phyloP scores from a whole-genome alignment of 306 rosid genomes.

The Quercus glauca region DNA sequence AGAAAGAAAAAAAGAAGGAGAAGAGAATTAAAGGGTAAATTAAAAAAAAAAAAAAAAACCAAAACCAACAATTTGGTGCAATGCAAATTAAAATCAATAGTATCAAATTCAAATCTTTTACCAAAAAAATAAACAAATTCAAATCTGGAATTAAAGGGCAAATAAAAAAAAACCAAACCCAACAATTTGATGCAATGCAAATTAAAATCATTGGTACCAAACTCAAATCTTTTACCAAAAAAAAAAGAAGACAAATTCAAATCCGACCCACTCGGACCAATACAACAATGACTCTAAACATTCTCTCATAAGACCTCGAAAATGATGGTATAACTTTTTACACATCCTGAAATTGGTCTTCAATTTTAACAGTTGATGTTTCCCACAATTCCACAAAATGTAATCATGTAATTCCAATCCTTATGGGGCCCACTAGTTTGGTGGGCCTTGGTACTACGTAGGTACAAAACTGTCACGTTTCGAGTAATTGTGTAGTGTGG shows the following conservation, averaged over 20 bases:
- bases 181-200: too few species aligned
- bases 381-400: background rate
- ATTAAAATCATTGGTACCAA: too few species aligned
- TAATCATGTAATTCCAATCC: background rate
- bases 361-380: background rate
- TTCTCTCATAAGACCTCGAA: background rate
- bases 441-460: background rate
- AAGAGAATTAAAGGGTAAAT: too few species aligned
- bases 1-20: background rate
- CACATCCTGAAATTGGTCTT: background rate
- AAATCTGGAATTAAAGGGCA: too few species aligned
- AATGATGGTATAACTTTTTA: too few species aligned
- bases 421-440: background rate
- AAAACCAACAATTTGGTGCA: too few species aligned
- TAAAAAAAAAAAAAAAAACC: background rate
- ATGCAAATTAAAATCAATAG: too few species aligned
- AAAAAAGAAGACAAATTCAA: background rate
- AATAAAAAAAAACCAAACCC: too few species aligned
- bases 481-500: conserved; percentile 51
- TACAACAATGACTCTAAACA: background rate
- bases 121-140: too few species aligned
- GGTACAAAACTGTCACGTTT: conserved; percentile 58
- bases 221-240: too few species aligned
- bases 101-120: too few species aligned
- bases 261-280: background rate